Evolutionary conservation across 1,284 basidiomycete species (phyloP).

Genomic region (Rhodotorula sp.): DNA sequence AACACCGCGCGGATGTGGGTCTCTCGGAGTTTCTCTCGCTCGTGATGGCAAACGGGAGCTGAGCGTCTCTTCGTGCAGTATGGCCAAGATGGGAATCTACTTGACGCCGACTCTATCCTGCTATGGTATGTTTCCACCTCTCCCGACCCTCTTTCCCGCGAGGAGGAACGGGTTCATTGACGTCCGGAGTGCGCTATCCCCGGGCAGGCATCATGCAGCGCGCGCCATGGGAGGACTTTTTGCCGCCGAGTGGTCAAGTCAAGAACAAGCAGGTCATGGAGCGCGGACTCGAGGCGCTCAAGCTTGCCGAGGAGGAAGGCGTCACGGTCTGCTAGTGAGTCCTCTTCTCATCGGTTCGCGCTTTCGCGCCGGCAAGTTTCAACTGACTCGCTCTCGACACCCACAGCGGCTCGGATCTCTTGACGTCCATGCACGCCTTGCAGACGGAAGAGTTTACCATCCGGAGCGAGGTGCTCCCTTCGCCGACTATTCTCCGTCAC

Average conservation of each 20-base stretch:
- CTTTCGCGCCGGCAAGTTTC: too few species aligned
- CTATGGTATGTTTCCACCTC: background rate
- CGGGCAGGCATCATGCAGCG: slow-evolving; percentile 55
- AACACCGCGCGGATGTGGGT: slow-evolving; percentile 43
- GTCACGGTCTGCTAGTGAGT: slow-evolving; percentile 50
- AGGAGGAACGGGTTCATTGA: too few species aligned
- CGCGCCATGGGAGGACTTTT: slow-evolving; percentile 54
- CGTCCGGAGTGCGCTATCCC: slow-evolving; percentile 39
- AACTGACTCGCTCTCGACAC: background rate
- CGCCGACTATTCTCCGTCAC: slow-evolving; percentile 52
- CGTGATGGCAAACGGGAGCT: background rate
- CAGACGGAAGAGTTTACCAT: slow-evolving; percentile 54
- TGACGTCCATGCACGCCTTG: slow-evolving; percentile 52
- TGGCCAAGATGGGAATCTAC: slow-evolving; percentile 52
- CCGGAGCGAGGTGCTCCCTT: slow-evolving; percentile 51
- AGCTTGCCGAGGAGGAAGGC: slow-evolving; percentile 51
- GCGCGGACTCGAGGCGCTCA: slow-evolving; percentile 50
- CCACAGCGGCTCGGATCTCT: slow-evolving; percentile 51
- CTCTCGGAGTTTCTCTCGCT: background rate
- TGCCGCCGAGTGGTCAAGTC: slow-evolving; percentile 51
- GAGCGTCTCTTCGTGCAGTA: slow-evolving; percentile 19
- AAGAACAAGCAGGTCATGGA: slow-evolving; percentile 55
- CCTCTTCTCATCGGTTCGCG: too few species aligned
- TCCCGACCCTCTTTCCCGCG: too few species aligned
- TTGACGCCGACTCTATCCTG: slow-evolving; percentile 53